Evolutionary conservation across 257 asterid species (phyloP).

Genomic region (Ajuga chamaepitys): DNA sequence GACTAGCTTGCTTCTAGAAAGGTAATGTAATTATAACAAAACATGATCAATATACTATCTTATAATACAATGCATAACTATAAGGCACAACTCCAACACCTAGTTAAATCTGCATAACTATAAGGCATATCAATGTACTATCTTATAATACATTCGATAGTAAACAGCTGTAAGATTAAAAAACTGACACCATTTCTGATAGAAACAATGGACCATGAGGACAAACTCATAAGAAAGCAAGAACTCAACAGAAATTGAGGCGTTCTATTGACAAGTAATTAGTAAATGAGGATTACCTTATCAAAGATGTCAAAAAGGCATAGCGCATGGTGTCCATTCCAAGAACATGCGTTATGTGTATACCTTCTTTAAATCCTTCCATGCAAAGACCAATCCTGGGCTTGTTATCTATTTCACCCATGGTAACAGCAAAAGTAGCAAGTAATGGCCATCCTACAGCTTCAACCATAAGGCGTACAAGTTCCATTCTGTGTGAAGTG

Average conservation of each 20-base stretch:
- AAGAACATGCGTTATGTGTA: conserved; percentile 87
- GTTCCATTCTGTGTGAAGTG: conserved; percentile 82
- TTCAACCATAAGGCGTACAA: conserved; percentile 93
- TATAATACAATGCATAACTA: too few relatives aligned
- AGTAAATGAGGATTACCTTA: conserved; percentile 48
- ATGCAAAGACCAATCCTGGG: conserved; percentile 82
- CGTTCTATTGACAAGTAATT: neutral
- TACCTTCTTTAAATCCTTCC: conserved; percentile 98
- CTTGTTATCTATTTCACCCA: conserved; percentile 98
- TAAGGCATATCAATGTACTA: neutral
- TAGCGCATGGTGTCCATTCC: conserved; percentile 99
- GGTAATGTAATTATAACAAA: neutral
- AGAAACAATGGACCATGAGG: conserved; percentile 3
- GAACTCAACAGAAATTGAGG: conserved; percentile 6
- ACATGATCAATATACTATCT: neutral
- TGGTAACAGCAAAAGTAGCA: conserved; percentile 95
- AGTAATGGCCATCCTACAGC: conserved; percentile 99
- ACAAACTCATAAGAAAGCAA: conserved; percentile 7
- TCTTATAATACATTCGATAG: neutral
- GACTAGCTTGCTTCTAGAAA: neutral
- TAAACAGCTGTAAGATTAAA: neutral
- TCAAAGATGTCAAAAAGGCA: conserved; percentile 86
- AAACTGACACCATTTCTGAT: neutral
- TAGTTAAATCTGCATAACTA: too few relatives aligned
- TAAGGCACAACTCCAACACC: too few relatives aligned